Evolutionary conservation across 208 protist genomes (phyloP), one percentile per base, ranked within the genome.

Genomic region (Tritrichomonas foetus): DNA sequence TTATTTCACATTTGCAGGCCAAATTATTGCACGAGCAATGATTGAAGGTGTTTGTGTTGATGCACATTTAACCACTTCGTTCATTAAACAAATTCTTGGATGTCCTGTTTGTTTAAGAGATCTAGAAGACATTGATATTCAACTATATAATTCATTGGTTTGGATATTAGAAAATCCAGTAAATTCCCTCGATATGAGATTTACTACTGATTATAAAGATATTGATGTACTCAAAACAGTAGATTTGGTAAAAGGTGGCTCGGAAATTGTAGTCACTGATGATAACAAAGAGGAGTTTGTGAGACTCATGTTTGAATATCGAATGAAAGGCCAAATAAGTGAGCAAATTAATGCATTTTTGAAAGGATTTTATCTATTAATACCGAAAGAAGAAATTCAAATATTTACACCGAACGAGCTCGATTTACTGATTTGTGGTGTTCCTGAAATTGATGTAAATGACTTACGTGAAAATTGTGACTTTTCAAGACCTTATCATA

Each of bases 31-130:
- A 25, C 96, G 96, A 93, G 96, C 96, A 55, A 96, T 98, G 20
- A 96, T 97, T 36, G 96, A 99, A 95, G 96, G 97, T 64, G 96
- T 98, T 5, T 95, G 98, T 80, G 96, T 99, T 27, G 98, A 99
- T 93, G 97, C 98, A 27, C 97, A 99, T 96, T 99, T 99, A 94
- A 99, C 98, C 5, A 97, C 97, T 20, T 95, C 97, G 20, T 98
- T 99, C 93, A 99, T 99, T 95, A 99, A 99, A 89, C 98, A 99
- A 97, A 98, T 99, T 94, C 96, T 99, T 33, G 98, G 98, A 93
- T 93, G 98, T 69, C 96, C 97, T 49, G 96, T 96, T 1, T 95
- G 97, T 36, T 98, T 98, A 93, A 94, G 95, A 30, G 98, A 99
- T 96, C 95, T 99, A 94, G 97, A 99, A 95, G 97, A 97, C 84